A percentile compares a stretch with the other conserved stretches of the same genome.
Conservation (phyloP, 2,329 filamentous ascomycete genomes). For the Stagonosporopsis chrysanthemi region DNA sequence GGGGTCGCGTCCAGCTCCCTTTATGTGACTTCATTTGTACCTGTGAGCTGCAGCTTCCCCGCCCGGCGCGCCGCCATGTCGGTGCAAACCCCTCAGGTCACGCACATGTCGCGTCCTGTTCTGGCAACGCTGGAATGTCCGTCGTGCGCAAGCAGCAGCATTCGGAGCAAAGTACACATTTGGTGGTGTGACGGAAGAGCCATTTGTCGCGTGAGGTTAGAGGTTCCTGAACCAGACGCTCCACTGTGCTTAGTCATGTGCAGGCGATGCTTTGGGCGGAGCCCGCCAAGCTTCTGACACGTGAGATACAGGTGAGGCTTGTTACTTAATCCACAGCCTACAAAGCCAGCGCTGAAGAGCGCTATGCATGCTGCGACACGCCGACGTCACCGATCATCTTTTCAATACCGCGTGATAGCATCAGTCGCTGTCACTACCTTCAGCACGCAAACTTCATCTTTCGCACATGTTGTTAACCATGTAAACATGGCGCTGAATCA, state of each 20-base stretch:
- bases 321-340: no score
- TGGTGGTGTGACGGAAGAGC: conserved; percentile 11
- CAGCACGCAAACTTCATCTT: no score
- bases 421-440: no score
- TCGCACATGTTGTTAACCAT: no score
- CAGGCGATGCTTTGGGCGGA: no score
- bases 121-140: conserved; percentile 1
- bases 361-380: no score
- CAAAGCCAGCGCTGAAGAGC: no score
- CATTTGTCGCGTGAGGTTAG: conserved; percentile 14
- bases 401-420: no score
- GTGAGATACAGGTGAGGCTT: background rate
- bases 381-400: no score
- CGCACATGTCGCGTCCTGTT: conserved; percentile 33
- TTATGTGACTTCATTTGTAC: conserved; percentile 48
- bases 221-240: background rate
- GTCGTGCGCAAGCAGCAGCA: background rate
- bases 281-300: no score
- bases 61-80: conserved; percentile 27
- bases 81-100: conserved; percentile 38
- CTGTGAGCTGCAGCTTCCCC: conserved; percentile 31
- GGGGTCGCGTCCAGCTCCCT: conserved; percentile 39
- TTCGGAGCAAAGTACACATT: background rate
- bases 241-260: no score
- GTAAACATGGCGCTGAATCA: no score